phyloP scores from a whole-genome alignment of 306 rosid genomes.

The Cicer yamashitae region DNA sequence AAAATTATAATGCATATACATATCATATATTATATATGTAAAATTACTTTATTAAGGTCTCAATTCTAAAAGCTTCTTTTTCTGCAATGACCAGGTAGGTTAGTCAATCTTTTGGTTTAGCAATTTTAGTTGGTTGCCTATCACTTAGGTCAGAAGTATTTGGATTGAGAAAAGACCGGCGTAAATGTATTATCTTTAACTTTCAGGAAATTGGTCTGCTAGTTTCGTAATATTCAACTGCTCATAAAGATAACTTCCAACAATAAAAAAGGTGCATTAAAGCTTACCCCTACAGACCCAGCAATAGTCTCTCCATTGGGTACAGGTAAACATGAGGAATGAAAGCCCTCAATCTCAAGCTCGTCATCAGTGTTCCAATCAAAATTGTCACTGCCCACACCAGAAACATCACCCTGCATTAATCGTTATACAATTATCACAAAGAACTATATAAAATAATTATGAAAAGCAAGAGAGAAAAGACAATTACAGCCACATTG shows the following conservation, averaged over 20 bases:
- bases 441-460: slow-evolving; percentile 2
- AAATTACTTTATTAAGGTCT: slow-evolving; percentile 5
- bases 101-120: slow-evolving; percentile 25
- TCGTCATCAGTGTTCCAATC: slow-evolving; percentile 96
- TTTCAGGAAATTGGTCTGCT: slow-evolving; percentile 1
- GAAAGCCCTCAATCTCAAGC: slow-evolving; percentile 69
- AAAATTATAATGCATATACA: slow-evolving; percentile 1
- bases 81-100: slow-evolving; percentile 17
- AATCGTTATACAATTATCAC: slow-evolving; percentile 17
- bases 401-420: slow-evolving; percentile 75
- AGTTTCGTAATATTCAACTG: slow-evolving; percentile 12
- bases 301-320: slow-evolving; percentile 54
- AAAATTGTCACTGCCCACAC: slow-evolving; percentile 54
- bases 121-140: slow-evolving; percentile 17
- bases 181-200: slow-evolving; percentile 14
- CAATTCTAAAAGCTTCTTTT: background rate
- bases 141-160: slow-evolving; percentile 5
- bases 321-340: slow-evolving; percentile 57
- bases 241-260: background rate
- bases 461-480: slow-evolving; percentile 1
- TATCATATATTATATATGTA: slow-evolving; percentile 15
- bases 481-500: background rate
- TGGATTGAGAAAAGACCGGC: background rate
- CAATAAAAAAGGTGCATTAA: slow-evolving; percentile 6
- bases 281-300: slow-evolving; percentile 61